These are phyloP conservation scores for Batkoa obscura DNA, from an alignment of 371 early-diverging fungal species.

Conservation along the genomic window DNA sequence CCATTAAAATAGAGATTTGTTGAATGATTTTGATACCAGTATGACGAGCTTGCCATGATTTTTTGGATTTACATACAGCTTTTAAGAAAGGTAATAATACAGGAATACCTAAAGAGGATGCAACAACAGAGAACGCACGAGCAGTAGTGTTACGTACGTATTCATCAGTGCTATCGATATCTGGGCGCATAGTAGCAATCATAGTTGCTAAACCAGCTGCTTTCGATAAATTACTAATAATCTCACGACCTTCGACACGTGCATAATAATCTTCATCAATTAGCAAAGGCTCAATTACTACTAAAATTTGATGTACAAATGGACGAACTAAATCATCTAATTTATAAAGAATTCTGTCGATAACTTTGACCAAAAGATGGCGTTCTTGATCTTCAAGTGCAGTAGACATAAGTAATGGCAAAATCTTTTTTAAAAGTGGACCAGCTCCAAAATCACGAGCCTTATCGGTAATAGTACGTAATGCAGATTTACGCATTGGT, in stretches of 20 bases:
- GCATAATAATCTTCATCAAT: conserved; percentile 97
- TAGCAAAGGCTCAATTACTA: conserved; percentile 91
- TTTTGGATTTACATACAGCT: conserved; percentile 87
- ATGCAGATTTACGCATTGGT: conserved; percentile 77
- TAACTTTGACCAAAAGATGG: conserved; percentile 90
- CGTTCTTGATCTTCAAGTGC: conserved; percentile 94
- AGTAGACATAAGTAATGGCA: conserved; percentile 91
- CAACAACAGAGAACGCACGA: conserved; percentile 95
- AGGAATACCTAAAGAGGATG: conserved; percentile 89
- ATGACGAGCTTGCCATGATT: conserved; percentile 96
- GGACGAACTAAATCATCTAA: conserved; percentile 91
- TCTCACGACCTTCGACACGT: conserved; percentile 92
- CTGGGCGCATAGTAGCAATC: conserved; percentile 96
- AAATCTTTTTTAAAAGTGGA: conserved; percentile 86
- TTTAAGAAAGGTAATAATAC: conserved; percentile 85
- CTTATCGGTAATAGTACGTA: conserved; percentile 88
- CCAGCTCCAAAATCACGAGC: conserved; percentile 91
- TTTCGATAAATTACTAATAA: conserved; percentile 90
- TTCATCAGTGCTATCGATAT: conserved; percentile 94
- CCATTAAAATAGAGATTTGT: conserved; percentile 85
- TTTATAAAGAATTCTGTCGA: conserved; percentile 89
- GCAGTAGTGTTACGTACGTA: conserved; percentile 96
- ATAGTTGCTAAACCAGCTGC: conserved; percentile 96
- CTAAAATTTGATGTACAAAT: conserved; percentile 92
- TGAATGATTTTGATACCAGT: conserved; percentile 96